Conservation (phyloP, 768 basidiomycete species). For the Sistotremastrum niveocremeum region DNA sequence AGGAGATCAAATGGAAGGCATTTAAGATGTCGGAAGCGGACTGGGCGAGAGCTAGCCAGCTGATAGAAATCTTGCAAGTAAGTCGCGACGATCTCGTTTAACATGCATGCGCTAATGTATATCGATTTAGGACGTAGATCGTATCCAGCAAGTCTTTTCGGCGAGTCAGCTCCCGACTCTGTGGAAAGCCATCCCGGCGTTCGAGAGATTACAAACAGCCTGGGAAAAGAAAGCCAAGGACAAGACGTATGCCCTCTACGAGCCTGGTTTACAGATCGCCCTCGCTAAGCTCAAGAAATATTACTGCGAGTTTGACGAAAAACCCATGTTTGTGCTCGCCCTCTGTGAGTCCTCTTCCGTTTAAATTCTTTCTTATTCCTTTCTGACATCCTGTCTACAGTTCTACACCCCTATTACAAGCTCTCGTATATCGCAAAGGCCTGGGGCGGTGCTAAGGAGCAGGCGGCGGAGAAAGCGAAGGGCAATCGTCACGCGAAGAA, state of each 20-base stretch:
- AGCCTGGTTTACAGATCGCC: conserved; percentile 10
- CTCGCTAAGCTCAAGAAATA: conserved; percentile 15
- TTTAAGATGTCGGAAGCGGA: conserved; percentile 11
- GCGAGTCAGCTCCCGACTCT: conserved; percentile 14
- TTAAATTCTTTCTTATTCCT: no score
- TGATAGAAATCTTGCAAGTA: conserved; percentile 7
- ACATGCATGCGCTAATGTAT: neutral
- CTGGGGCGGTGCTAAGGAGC: conserved; percentile 18
- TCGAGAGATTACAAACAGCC: conserved; percentile 15
- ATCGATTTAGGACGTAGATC: conserved; percentile 16
- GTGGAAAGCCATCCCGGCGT: conserved; percentile 13
- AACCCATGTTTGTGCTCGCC: conserved; percentile 11
- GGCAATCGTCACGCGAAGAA: conserved; percentile 7
- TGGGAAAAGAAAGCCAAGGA: conserved; percentile 16
- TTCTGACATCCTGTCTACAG: no score
- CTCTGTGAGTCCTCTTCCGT: conserved; percentile 14
- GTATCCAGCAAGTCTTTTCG: conserved; percentile 17
- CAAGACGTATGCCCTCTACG: conserved; percentile 7
- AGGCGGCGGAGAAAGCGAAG: conserved; percentile 1
- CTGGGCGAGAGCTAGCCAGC: conserved; percentile 11
- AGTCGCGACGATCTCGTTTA: conserved; percentile 4
- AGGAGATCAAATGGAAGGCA: conserved; percentile 16
- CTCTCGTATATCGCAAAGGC: conserved; percentile 11
- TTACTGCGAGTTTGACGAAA: conserved; percentile 9
- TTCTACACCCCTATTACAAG: conserved; percentile 7